A percentile compares a stretch with the other conserved stretches of the same genome.
phyloP scores from a whole-genome alignment of 306 rosid genomes.

The Gleditsia sinensis region DNA sequence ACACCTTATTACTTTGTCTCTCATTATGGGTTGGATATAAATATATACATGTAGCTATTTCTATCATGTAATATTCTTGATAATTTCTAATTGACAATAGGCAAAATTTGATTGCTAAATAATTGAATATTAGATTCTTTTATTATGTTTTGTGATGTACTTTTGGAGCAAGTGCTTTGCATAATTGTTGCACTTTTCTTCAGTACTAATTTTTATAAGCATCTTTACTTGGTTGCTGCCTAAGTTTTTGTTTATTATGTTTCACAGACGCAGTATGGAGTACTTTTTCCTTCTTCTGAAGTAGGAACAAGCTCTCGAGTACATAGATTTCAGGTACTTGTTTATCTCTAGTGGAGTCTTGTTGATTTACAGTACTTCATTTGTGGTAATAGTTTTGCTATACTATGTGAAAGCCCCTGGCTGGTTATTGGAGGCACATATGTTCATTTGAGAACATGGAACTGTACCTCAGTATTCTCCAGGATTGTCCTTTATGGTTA shows the following conservation, averaged over 20 bases:
- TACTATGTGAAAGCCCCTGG: slow-evolving; percentile 2
- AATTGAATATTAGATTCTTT: neutral
- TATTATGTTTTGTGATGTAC: neutral
- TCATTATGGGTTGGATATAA: neutral
- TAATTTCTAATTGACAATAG: neutral
- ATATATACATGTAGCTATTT: neutral
- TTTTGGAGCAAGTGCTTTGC: neutral
- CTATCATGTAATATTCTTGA: neutral
- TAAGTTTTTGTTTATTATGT: slow-evolving; percentile 14
- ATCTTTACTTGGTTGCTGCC: slow-evolving; percentile 24
- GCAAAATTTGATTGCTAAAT: neutral
- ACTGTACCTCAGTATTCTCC: slow-evolving; percentile 14
- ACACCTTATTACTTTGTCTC: neutral
- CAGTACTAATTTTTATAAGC: neutral
- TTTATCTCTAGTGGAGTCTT: slow-evolving; percentile 19
- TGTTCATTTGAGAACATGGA: slow-evolving; percentile 24
- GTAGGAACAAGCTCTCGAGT: slow-evolving; percentile 55
- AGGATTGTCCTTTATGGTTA: slow-evolving; percentile 27
- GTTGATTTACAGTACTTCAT: neutral
- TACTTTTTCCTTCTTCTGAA: slow-evolving; percentile 51
- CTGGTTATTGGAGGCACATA: slow-evolving; percentile 16
- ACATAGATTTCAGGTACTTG: slow-evolving; percentile 81
- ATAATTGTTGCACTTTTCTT: slow-evolving; percentile 7
- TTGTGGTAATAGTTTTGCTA: slow-evolving; percentile 7
- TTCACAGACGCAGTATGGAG: slow-evolving; percentile 68